Conservation (phyloP, 139 green algal species). For the Picochlorum sp. region DNA sequence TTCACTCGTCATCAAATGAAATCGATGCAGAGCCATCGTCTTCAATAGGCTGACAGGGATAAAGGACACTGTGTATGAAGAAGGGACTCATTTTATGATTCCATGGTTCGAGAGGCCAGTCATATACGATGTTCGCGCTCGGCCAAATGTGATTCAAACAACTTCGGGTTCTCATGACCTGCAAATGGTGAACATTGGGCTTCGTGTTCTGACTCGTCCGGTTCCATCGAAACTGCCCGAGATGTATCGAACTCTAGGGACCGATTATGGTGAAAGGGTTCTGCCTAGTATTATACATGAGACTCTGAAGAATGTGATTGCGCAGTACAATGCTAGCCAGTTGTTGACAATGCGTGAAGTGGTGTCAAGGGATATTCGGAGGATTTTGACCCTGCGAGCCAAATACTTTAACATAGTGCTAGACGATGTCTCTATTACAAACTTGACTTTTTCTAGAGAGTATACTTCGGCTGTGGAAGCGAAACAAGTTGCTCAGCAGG, state of each 20-base stretch:
- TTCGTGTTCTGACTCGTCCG: constrained; percentile 92
- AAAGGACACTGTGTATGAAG: constrained; percentile 87
- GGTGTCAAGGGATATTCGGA: constrained; percentile 83
- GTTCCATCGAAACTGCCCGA: constrained; percentile 71
- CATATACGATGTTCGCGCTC: constrained; percentile 93
- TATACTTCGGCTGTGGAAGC: constrained; percentile 94
- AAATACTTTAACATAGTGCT: constrained; percentile 91
- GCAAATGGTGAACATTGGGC: constrained; percentile 97
- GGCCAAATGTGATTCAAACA: constrained; percentile 85
- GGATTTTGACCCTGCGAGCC: constrained; percentile 82
- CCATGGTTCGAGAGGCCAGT: constrained; percentile 95
- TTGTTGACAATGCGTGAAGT: constrained; percentile 95
- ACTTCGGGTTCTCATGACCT: constrained; percentile 86
- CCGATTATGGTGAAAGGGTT: constrained; percentile 89
- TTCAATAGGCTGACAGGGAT: constrained; percentile 94
- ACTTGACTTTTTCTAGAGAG: constrained; percentile 91
- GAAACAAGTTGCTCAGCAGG: constrained; percentile 98
- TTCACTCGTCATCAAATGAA: not conserved
- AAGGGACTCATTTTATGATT: constrained; percentile 97
- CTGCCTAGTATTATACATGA: constrained; percentile 94
- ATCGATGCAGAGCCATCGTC: constrained; percentile 70
- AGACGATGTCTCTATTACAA: constrained; percentile 98
- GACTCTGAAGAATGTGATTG: constrained; percentile 70
- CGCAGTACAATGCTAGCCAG: constrained; percentile 94
- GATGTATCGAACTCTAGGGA: constrained; percentile 89